Conservation (phyloP, 495 filamentous ascomycete genomes). For the Trichocladium uniseriatum region DNA sequence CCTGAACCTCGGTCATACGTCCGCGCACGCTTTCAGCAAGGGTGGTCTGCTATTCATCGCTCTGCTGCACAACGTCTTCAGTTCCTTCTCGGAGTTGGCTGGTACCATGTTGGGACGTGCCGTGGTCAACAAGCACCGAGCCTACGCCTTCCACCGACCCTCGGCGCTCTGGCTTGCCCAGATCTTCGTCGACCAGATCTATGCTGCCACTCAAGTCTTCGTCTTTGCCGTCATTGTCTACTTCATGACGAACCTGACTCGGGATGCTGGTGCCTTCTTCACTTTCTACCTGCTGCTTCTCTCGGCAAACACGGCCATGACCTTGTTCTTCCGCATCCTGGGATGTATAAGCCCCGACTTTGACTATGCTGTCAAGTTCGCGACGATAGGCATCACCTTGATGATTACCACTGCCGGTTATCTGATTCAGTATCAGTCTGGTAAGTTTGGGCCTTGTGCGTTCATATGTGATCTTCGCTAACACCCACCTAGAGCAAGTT, state of each 20-base stretch:
- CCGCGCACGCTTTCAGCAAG: constrained; percentile 64
- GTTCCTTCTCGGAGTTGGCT: constrained; percentile 65
- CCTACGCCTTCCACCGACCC: constrained; percentile 70
- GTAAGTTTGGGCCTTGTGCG: too few species aligned
- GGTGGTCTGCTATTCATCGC: constrained; percentile 69
- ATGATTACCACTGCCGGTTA: constrained; percentile 75
- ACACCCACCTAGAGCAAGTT: constrained; percentile 40
- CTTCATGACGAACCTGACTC: constrained; percentile 63
- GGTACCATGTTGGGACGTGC: constrained; percentile 62
- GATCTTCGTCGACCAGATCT: constrained; percentile 67
- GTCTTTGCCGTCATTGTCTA: constrained; percentile 70
- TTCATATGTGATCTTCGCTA: too few species aligned
- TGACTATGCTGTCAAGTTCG: constrained; percentile 77
- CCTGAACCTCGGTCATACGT: constrained; percentile 55
- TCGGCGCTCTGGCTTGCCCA: constrained; percentile 74
- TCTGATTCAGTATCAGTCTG: constrained; percentile 59
- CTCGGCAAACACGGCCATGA: constrained; percentile 65
- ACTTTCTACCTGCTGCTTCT: constrained; percentile 65
- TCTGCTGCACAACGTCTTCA: constrained; percentile 71
- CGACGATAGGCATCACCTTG: constrained; percentile 63
- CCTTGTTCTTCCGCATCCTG: constrained; percentile 68
- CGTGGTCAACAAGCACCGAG: constrained; percentile 69
- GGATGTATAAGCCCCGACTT: constrained; percentile 75
- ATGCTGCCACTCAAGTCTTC: constrained; percentile 56
- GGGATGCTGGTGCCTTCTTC: constrained; percentile 66